Evolutionary conservation across 495 filamentous ascomycete genomes (phyloP).

Genomic region (Hypoxylon rickii): DNA sequence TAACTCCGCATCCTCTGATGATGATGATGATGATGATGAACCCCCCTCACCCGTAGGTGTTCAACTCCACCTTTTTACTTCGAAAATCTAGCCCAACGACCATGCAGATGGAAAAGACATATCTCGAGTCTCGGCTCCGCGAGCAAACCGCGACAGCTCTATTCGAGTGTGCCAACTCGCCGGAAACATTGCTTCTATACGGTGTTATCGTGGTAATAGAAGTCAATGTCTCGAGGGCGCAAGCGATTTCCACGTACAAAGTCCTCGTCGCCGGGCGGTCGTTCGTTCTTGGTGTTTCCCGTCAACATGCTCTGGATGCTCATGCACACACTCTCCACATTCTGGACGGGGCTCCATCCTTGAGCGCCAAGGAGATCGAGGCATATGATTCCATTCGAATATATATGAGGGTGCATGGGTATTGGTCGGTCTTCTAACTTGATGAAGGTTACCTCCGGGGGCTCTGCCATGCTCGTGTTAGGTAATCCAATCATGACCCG

Average conservation of each 20-base stretch:
- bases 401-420: conserved; percentile 96
- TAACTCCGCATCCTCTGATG: conserved; percentile 14
- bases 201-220: conserved; percentile 84
- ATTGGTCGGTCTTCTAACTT: conserved; percentile 69
- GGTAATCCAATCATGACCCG: conserved; percentile 16
- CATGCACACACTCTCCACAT: conserved; percentile 95
- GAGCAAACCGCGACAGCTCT: not conserved
- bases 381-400: conserved; percentile 97
- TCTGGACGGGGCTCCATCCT: conserved; percentile 96
- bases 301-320: conserved; percentile 98
- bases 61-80: conserved; percentile 23
- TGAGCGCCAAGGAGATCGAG: conserved; percentile 85
- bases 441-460: conserved; percentile 91
- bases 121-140: conserved; percentile 2
- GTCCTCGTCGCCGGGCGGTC: conserved; percentile 82
- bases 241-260: conserved; percentile 79
- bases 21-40: conserved; percentile 1
- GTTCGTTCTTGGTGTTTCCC: conserved; percentile 85
- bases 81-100: conserved; percentile 17
- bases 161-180: not conserved
- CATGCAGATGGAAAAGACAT: conserved; percentile 30
- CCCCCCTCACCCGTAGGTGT: conserved; percentile 8
- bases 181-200: conserved; percentile 57
- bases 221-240: conserved; percentile 82
- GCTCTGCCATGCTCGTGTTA: conserved; percentile 59